phyloP scores from a whole-genome alignment of 2,329 filamentous ascomycete species.

The Westerdykella aurantiaca region DNA sequence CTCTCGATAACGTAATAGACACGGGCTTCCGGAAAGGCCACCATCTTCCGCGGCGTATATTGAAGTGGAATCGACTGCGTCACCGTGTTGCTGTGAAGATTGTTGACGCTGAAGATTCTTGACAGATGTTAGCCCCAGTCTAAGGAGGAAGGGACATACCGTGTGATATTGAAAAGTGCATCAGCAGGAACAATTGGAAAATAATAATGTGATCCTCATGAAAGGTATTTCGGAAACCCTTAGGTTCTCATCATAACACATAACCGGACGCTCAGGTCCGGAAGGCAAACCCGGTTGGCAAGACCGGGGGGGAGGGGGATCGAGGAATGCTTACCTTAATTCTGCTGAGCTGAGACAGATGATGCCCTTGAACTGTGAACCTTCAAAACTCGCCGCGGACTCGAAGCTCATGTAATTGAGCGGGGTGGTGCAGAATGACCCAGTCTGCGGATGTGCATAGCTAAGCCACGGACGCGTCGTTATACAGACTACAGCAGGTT shows the following conservation, averaged over 20 bases:
- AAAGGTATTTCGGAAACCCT: constrained; percentile 40
- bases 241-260: constrained; percentile 57
- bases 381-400: constrained; percentile 95
- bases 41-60: constrained; percentile 84
- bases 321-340: constrained; percentile 60
- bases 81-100: constrained; percentile 75
- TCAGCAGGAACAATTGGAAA: constrained; percentile 99
- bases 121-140: constrained; percentile 4
- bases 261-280: neutral
- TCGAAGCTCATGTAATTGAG: constrained; percentile 82
- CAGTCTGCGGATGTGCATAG: constrained; percentile 81
- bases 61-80: constrained; percentile 80
- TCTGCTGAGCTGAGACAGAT: constrained; percentile 89
- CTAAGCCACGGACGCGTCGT: constrained; percentile 95
- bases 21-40: constrained; percentile 79
- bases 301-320: constrained; percentile 4
- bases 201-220: constrained; percentile 46
- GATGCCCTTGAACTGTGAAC: constrained; percentile 90
- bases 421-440: constrained; percentile 86
- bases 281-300: constrained; percentile 5
- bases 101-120: constrained; percentile 86
- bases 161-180: neutral
- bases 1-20: constrained; percentile 92
- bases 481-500: constrained; percentile 79
- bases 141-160: constrained; percentile 2